phyloP scores from a whole-genome alignment of 345 rosid species.

The Turritis glabra region DNA sequence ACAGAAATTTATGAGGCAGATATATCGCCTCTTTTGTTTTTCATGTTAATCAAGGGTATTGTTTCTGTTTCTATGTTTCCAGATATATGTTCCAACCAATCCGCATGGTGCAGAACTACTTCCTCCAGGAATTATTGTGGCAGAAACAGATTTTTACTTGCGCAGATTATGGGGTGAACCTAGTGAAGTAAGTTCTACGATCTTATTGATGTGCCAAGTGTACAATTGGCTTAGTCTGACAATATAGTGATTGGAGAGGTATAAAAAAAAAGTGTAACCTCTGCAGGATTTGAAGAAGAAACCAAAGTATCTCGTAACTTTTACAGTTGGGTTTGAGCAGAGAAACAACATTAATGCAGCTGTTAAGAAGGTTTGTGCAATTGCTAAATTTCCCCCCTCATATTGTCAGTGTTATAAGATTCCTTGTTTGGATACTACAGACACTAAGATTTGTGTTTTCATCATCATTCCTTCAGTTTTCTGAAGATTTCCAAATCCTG shows the following conservation, averaged over 20 bases:
- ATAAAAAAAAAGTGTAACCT: slow-evolving; percentile 11
- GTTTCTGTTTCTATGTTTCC: slow-evolving; percentile 24
- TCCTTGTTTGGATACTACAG: slow-evolving; percentile 4
- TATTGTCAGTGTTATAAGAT: not conserved
- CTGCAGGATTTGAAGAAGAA: slow-evolving; percentile 78
- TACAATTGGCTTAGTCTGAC: not conserved
- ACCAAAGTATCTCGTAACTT: slow-evolving; percentile 79
- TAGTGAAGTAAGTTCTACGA: slow-evolving; percentile 60
- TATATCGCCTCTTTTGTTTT: not conserved
- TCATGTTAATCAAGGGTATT: slow-evolving; percentile 6
- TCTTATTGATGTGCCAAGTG: not conserved
- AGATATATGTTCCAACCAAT: slow-evolving; percentile 85
- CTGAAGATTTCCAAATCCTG: slow-evolving; percentile 79
- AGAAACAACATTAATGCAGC: slow-evolving; percentile 63
- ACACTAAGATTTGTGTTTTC: slow-evolving; percentile 36
- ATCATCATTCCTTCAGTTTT: slow-evolving; percentile 55
- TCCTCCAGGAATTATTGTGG: slow-evolving; percentile 81
- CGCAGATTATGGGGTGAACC: slow-evolving; percentile 98
- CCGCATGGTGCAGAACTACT: slow-evolving; percentile 93
- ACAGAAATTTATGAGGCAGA: slow-evolving; percentile 1
- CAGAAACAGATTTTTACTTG: slow-evolving; percentile 78
- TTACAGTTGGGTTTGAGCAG: slow-evolving; percentile 85
- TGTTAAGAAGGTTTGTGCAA: slow-evolving; percentile 70
- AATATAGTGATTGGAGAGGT: not conserved
- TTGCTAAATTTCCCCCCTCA: not conserved